Base-by-base conservation (phyloP, 176 grass and related monocot genomes). In the Zoysia pacifica region DNA sequence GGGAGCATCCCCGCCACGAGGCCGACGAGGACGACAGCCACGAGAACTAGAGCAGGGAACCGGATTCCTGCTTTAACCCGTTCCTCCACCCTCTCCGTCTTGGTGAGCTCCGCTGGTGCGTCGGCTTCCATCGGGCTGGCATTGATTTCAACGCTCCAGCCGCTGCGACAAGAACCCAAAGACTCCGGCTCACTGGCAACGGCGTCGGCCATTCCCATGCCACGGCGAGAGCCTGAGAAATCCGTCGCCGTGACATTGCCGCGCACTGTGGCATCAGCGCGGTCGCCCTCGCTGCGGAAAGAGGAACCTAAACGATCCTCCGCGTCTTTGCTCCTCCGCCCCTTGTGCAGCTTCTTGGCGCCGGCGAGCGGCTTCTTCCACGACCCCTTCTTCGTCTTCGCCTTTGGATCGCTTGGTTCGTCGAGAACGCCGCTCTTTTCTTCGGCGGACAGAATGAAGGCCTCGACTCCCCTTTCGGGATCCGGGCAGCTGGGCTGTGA, bases 361-460 rank as follows among this genome's bases (percentile, higher is more conserved):
- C 69, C 53, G 19, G 85, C 41, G 35, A 99, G 60, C 38, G 95
- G 76, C 73, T 85, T 99, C 76, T 69, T 91, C 69, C 91, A 86
- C 1, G 93, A 75, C 37, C 62, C 69, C 73, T 77, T 85, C 79
- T 77, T 91, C 28, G 73, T 1, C 78, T 84, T 94, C 41, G 53
- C 49, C 79, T 80, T 84, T 7, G 56, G 49, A 49, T 55, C 66
- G 76, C 59, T 55, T 3, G 66, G 42, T 15, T 75, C 76, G 53
- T 64, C 81, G 11, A 62, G 72, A 48, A 72, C 36, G 64, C 82
- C 80, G 66, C 18, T 56, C 15, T 35, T 84, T 28, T 93, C 88
- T 20, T 67, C 80, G 6, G 12, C 13, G 70, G 48, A 0, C 10
- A 81, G 39, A 62, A 64, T 14, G 70, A 63, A 55, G 48, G 18